Base-by-base conservation (phyloP, 1,284 basidiomycete genomes). In the Phellopilus nigrolimitatus region DNA sequence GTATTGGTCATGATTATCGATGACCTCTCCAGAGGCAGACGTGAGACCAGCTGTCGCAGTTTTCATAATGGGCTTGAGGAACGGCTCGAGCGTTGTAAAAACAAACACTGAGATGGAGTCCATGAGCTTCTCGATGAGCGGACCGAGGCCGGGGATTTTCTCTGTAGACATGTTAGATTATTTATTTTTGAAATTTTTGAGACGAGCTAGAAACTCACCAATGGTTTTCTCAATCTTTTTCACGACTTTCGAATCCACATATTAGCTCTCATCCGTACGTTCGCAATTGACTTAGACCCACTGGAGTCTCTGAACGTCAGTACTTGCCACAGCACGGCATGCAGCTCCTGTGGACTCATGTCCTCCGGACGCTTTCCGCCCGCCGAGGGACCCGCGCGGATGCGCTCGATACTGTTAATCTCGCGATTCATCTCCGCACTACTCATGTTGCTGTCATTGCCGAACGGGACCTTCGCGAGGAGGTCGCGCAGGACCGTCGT, bases 171-270 rank as follows among this genome's bases (percentile, higher is more conserved):
- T 25, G 24, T 19, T 19, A 21, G 33, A 10, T 7, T 33, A n/a
- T 33, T n/a, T 12, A 24, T 13, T n/a, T 13, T 3, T 13, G 13
- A 17, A 15, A 24, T 46, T 17, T 27, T 19, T 39, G 1, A 17
- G 22, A 9, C 46, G 52, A 46, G 56, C 19, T 36, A 37, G 31
- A 42, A 73, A 75, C 68, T 61, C 63, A 76, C 86, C 88, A 56
- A 97, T 93, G 0, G 86, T 94, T 59, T 78, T 81, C 62, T 86
- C 82, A 51, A 97, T 91, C 65, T 82, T 85, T 78, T 95, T 95
- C 65, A 84, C 81, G 15, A 88, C 80, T 80, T 43, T n/a, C 28
- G 17, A 37, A 24, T 15, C 13, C 19, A 19, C 22, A 40, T 15
- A n/a, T 42, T 30, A 4, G 4, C 6, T 57, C 63, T 25, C 17